A percentile compares a stretch with the other conserved stretches of the same genome.
Evolutionary conservation across 2,329 filamentous ascomycete species (phyloP).

Genomic region (Beauveria caledonica): DNA sequence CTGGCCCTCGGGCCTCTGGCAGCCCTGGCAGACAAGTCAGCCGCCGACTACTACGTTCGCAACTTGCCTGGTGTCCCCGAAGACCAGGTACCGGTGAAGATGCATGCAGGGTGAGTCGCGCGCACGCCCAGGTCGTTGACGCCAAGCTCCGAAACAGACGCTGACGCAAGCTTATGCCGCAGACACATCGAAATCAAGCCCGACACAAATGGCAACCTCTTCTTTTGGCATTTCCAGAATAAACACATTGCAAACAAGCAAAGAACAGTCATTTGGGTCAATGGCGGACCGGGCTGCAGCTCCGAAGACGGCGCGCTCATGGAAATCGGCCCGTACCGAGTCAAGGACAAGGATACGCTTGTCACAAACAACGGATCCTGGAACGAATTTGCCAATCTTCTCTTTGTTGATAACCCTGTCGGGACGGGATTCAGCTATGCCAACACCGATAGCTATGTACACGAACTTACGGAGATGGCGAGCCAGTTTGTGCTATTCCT

Average conservation of each 20-base stretch:
- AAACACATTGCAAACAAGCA: constrained; percentile 87
- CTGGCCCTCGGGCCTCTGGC: constrained; percentile 36
- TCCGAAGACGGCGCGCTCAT: constrained; percentile 96
- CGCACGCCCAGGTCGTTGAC: constrained; percentile 9
- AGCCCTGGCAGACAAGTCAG: constrained; percentile 22
- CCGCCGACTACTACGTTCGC: constrained; percentile 82
- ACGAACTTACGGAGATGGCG: constrained; percentile 83
- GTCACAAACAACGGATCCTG: constrained; percentile 88
- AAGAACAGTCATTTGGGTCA: constrained; percentile 91
- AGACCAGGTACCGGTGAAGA: constrained; percentile 68
- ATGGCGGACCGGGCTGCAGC: constrained; percentile 93
- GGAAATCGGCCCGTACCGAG: constrained; percentile 87
- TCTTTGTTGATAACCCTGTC: constrained; percentile 96
- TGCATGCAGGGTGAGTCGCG: constrained; percentile 84
- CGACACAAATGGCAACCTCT: constrained; percentile 83
- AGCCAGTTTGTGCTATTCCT: constrained; percentile 80
- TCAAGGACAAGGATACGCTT: constrained; percentile 65
- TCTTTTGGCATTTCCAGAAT: constrained; percentile 98
- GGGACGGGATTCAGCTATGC: constrained; percentile 96
- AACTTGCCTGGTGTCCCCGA: constrained; percentile 76
- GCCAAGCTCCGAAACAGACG: background rate
- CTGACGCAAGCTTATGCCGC: constrained; percentile 19
- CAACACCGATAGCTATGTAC: constrained; percentile 77
- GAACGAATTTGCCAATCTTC: constrained; percentile 94
- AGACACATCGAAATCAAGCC: constrained; percentile 88